phyloP scores from a whole-genome alignment of 129 eudicot species.

The Chrysanthemum seticuspe region DNA sequence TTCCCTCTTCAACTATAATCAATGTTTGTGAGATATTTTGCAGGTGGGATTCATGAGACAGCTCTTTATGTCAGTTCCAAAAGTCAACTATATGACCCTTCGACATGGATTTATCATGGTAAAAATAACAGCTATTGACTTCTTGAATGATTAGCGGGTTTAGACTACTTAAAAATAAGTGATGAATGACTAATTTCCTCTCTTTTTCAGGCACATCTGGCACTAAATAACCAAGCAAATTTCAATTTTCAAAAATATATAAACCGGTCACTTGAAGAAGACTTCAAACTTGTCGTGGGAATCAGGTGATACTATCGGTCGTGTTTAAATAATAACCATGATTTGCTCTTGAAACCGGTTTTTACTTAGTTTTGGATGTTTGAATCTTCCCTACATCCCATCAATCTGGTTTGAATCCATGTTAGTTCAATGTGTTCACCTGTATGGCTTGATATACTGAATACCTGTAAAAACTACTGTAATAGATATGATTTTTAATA shows the following conservation, averaged over 20 bases:
- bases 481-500: background rate
- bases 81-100: constrained; percentile 71
- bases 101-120: constrained; percentile 72
- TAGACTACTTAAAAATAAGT: background rate
- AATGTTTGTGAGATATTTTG: constrained; percentile 13
- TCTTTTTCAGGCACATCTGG: constrained; percentile 59
- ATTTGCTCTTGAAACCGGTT: constrained; percentile 17
- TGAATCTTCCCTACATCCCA: constrained; percentile 43
- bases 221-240: constrained; percentile 49
- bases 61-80: constrained; percentile 60
- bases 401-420: constrained; percentile 53
- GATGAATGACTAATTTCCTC: background rate
- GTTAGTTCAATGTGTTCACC: background rate
- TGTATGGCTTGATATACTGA: background rate
- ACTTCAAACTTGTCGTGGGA: constrained; percentile 73
- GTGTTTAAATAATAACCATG: background rate
- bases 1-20: constrained; percentile 7
- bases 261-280: constrained; percentile 67
- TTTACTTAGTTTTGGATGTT: background rate
- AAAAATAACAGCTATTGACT: constrained; percentile 2
- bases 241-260: constrained; percentile 68
- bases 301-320: constrained; percentile 44
- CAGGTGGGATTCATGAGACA: constrained; percentile 76
- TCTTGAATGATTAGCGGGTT: background rate
- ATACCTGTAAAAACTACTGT: background rate